These are phyloP conservation scores for Naegleria lovaniensis DNA, from an alignment of 208 protist species.

Conservation along the genomic window DNA sequence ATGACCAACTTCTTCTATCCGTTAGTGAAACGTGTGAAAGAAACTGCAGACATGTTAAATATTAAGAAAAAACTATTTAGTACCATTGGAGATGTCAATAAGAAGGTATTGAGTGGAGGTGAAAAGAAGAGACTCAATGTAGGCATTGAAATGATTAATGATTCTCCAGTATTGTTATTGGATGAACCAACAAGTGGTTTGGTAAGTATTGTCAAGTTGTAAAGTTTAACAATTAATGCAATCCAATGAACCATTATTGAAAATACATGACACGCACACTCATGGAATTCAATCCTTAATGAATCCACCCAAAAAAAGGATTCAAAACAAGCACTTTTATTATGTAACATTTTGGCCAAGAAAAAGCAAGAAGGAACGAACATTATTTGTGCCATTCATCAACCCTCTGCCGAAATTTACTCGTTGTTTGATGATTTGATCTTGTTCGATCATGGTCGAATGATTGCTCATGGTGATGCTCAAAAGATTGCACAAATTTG, in stretches of 20 bases:
- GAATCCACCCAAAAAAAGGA: neutral
- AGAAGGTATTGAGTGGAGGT: conserved; percentile 58
- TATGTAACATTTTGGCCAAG: neutral
- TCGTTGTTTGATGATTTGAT: conserved; percentile 25
- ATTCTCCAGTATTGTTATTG: conserved; percentile 72
- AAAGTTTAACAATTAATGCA: neutral
- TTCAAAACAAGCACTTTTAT: neutral
- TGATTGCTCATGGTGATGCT: conserved; percentile 36
- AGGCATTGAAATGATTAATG: conserved; percentile 72
- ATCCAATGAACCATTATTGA: too few relatives aligned
- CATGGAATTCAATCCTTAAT: too few relatives aligned
- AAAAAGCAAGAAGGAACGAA: conserved; percentile 14
- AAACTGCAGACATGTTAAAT: neutral
- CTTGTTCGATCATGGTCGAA: conserved; percentile 26
- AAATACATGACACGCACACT: too few relatives aligned
- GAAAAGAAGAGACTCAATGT: conserved; percentile 78
- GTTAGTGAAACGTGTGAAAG: neutral
- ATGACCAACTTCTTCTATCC: neutral
- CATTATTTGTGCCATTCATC: conserved; percentile 47
- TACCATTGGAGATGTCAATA: conserved; percentile 14
- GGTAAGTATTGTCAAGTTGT: neutral
- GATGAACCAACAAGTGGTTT: conserved; percentile 75
- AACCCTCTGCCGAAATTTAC: conserved; percentile 46
- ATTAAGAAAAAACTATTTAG: neutral
- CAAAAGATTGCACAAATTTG: neutral